Evolutionary conservation across 805 yeast genomes (phyloP), one percentile per base, ranked within the genome.

Genomic region (Tetrapisispora fleetii): DNA sequence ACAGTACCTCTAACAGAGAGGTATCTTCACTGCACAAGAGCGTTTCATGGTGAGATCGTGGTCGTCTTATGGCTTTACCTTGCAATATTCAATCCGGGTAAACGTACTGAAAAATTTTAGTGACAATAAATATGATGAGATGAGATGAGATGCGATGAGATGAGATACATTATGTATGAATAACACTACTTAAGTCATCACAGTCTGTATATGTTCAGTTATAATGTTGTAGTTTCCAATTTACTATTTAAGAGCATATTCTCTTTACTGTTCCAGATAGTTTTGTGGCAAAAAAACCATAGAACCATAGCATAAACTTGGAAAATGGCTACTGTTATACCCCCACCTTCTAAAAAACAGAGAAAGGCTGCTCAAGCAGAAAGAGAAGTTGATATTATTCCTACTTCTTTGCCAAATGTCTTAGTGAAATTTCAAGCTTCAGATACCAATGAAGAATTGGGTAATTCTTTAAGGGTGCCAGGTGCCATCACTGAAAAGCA

Each of bases 261-360:
- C 28, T n/a, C n/a, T n/a, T n/a, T n/a, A 24, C 8, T 24, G 28
- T 8, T 24, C 28, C 8, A 24, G 28, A 24, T 6, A 24, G 28
- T 24, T 4, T 4, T 24, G 28, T 24, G 28, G 4, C 8, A 24
- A 24, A 24, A 24, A 24, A 24, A 24, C 8, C 28, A 24, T 8
- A 24, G 8, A 24, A 24, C 28, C 8, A 8, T 24, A 24, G 28
- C 8, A n/a, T 8, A 24, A 24, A 24, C 28, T 24, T 8, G 16
- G 13, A 50, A 8, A 37, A 90, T 91, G 98, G 93, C 98, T 46
- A 93, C 98, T 0, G 73, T 87, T 40, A 67, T 93, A 43, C 99
- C 99, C 24, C 98, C 97, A 38, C 95, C 86, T 19, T 83, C 95
- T 1, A 91, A 93, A 66, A 86, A 81, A 62, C 95, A 87, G 63